Evolutionary conservation across 1,284 basidiomycete species (phyloP), one percentile per base, ranked within the genome.

Genomic region (Lentinus polychrous): DNA sequence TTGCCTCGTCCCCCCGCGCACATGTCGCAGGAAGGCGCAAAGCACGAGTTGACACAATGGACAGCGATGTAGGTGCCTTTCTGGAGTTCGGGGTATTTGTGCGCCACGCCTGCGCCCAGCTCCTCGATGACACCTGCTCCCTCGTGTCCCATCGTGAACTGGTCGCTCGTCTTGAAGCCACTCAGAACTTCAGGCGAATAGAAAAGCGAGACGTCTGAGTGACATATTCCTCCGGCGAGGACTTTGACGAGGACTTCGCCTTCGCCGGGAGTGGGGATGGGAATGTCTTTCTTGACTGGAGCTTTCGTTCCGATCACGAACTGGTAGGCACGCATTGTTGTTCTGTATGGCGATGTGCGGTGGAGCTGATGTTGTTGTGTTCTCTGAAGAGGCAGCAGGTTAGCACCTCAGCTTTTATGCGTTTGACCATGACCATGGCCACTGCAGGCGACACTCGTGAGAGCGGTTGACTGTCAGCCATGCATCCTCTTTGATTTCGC

Each of bases 191-290:
- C 47, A 15, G n/a, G 46, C 10, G 15, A 6, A 22, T 50, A 43
- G 10, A 52, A 31, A 22, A 52, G 35, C 23, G 32, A 27, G 15
- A 49, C 17, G 40, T 55, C 53, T 1, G 46, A 46, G 38, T 58
- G 56, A 33, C 59, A 60, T 23, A 60, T 52, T 20, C 59, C 59
- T 1, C 50, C 52, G 15, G 59, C 59, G 35, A 57, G 55, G 42
- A 60, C 46, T 33, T 58, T 59, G 50, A 60, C 41, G 1, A 59
- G 54, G 18, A 59, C 57, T 24, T 60, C 53, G 43, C 54, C 50
- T 2, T 49, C 43, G 11, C 40, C 46, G 3, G 57, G 59, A 7
- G 35, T n/a, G 12, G 59, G 57, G n/a, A 60, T 46, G 8, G 56
- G 52, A 11, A 60, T 35, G 3, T 41, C 43, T 32, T 51, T 43